Base-by-base conservation (phyloP, 1,284 basidiomycete species). In the Peniophora sp. region DNA sequence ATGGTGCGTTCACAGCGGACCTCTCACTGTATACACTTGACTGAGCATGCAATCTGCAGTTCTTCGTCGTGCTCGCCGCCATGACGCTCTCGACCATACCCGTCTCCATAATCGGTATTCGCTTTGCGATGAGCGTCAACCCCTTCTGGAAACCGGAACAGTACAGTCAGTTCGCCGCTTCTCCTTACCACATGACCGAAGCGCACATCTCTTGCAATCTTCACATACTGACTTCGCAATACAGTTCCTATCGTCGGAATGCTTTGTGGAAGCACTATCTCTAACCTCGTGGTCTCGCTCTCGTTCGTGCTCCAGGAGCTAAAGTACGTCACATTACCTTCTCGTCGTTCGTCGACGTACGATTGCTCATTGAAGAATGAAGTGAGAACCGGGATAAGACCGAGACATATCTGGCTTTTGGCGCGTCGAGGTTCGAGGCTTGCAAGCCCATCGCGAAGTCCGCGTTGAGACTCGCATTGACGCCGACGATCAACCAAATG, bases 231-330 rank as follows among this genome's bases (percentile, higher is more conserved):
- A 10, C 20, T 19, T 19, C 44, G 27, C 17, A 32, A 32, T 47
- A 8, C 52, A 92, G 89, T 92, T 52, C 89, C 89, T 9, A 78
- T 92, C 48, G 75, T 92, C 9, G 90, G 91, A n/a, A 92, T 93
- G 91, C 72, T 92, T 2, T 87, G 89, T 48, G 90, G 90, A 3
- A 81, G 78, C 53, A 84, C 88, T 0, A 86, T 92, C 52, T 84
- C 83, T 0, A 79, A 81, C 1, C 78, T 92, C 20, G 81, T 88
- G 2, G 76, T 92, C 0, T 76, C 82, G 0, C 70, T 85, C 3
- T 79, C 77, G 50, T 83, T 78, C 50, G 73, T 86, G 11, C 66
- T 89, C 45, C 83, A 77, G 58, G 84, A 88, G 58, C 60, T 89
- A 8, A 70, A 78, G 84, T 86, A 55, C 25, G 80, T 69, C 8